Base-by-base conservation (phyloP, 257 asterid genomes). In the Linderniella brevidens region DNA sequence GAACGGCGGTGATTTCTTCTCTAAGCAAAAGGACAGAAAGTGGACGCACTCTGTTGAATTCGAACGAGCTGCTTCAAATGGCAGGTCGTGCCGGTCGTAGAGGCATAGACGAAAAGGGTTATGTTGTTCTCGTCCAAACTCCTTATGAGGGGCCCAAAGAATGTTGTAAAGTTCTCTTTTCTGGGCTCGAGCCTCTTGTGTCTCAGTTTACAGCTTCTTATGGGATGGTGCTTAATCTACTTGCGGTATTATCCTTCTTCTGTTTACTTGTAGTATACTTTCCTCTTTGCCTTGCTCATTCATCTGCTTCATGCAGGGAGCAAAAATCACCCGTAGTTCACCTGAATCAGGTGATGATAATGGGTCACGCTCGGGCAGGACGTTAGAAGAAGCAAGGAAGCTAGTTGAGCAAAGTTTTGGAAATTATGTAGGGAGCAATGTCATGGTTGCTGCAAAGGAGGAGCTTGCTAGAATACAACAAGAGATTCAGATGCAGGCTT, bases 41-140 rank as follows among this genome's bases (percentile, higher is more conserved):
- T 73, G 96, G 94, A 10, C 94, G 79, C 56, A 64, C 78, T 12
- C 80, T 72, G 38, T 69, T 88, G 53, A 80, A 62, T 61, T 73
- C 98, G 52, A 88, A 88, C 49, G 98, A 84, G 48, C 70, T 88
- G 68, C 81, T 88, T 46, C 98, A 88, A 69, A 88, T 88, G 96
- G 98, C 98, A 38, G 98, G 98, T 9, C 96, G 98, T 48, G 93
- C 98, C 48, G 98, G 98, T 41, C 95, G 98, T 58, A 78, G 96
- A 64, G 98, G 98, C 62, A 84, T 84, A 69, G 98, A 88, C 63
- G 77, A 76, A 55, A 79, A 65, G 64, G 98, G 98, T 60, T 87
- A 84, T 46, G 93, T 79, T 49, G 87, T 84, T 50, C 92, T 88
- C 64, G 69, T 88, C 64, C 98, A 88, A 66, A 78, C 96, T 32